Percentiles rank a stretch among this genome's conserved stretches.
phyloP scores from a whole-genome alignment of 106 monocot species.

The Narthecium ossifragum region DNA sequence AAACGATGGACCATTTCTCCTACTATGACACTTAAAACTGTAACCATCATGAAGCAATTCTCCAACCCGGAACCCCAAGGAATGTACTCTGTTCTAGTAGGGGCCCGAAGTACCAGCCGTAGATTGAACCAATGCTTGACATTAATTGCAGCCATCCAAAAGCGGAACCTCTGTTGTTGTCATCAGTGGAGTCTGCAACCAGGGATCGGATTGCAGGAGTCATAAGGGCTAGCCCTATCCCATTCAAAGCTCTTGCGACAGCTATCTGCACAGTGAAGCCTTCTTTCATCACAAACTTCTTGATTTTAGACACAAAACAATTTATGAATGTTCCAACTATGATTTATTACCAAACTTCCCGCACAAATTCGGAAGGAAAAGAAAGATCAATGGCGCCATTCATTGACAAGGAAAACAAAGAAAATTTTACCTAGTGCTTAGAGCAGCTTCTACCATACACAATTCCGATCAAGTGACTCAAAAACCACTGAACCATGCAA shows the following conservation, averaged over 20 bases:
- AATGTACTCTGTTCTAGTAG: constrained; percentile 60
- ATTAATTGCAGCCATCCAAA: constrained; percentile 80
- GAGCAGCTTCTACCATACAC: too few relatives aligned
- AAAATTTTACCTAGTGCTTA: too few relatives aligned
- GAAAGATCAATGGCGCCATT: too few relatives aligned
- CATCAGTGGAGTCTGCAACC: constrained; percentile 80
- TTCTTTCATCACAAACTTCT: too few relatives aligned
- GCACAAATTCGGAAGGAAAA: too few relatives aligned
- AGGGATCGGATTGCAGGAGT: constrained; percentile 82
- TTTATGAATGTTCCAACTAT: too few relatives aligned
- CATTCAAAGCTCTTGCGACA: constrained; percentile 55
- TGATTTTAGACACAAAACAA: too few relatives aligned
- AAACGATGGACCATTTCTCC: constrained; percentile 53
- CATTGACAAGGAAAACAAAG: too few relatives aligned
- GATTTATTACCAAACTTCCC: too few relatives aligned
- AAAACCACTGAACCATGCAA: too few relatives aligned
- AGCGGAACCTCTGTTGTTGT: constrained; percentile 65
- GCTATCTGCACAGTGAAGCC: constrained; percentile 29
- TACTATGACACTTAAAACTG: constrained; percentile 61
- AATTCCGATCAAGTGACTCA: too few relatives aligned
- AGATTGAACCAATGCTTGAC: constrained; percentile 53
- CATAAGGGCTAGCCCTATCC: constrained; percentile 78
- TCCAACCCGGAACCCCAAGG: constrained; percentile 82
- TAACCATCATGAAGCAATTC: constrained; percentile 73
- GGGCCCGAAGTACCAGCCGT: constrained; percentile 64